Evolutionary conservation across 2,329 filamentous ascomycete genomes (phyloP).

Genomic region (Polychaeton citri): DNA sequence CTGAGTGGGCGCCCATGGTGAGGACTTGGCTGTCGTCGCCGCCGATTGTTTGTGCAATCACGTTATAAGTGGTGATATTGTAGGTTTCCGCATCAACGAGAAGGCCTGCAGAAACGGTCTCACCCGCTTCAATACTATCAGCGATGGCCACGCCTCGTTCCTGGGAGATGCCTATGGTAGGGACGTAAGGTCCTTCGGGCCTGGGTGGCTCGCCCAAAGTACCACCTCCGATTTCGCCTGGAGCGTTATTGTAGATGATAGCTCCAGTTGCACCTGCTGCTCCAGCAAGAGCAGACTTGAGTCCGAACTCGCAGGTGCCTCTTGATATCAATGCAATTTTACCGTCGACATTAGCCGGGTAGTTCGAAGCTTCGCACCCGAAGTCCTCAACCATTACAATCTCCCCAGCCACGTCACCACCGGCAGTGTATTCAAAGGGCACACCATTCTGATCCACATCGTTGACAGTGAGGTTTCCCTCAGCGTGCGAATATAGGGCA

Average conservation of each 20-base stretch:
- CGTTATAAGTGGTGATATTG: slow-evolving; percentile 28
- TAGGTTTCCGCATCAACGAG: slow-evolving; percentile 30
- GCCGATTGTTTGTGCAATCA: slow-evolving; percentile 23
- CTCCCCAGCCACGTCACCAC: slow-evolving; percentile 18
- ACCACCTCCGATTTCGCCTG: slow-evolving; percentile 38
- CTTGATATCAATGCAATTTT: slow-evolving; percentile 58
- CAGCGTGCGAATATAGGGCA: slow-evolving; percentile 24
- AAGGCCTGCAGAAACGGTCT: slow-evolving; percentile 22
- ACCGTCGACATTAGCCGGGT: slow-evolving; percentile 42
- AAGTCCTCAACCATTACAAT: slow-evolving; percentile 44
- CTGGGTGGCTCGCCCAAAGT: slow-evolving; percentile 5
- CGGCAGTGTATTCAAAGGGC: slow-evolving; percentile 29
- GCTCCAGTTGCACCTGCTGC: slow-evolving; percentile 55
- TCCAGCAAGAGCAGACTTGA: slow-evolving; percentile 55
- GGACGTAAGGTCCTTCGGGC: slow-evolving; percentile 41
- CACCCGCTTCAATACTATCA: slow-evolving; percentile 33
- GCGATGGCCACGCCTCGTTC: slow-evolving; percentile 44
- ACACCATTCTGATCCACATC: slow-evolving; percentile 47
- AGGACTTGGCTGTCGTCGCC: slow-evolving; percentile 24
- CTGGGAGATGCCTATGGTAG: slow-evolving; percentile 54
- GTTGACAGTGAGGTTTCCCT: slow-evolving; percentile 35
- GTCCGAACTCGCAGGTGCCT: slow-evolving; percentile 57
- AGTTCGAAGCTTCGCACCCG: slow-evolving; percentile 53
- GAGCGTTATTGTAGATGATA: slow-evolving; percentile 60
- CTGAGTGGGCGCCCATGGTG: slow-evolving; percentile 24